A percentile compares a stretch with the other conserved stretches of the same genome.
phyloP scores from a whole-genome alignment of 1,284 basidiomycete genomes.

The Marasmius fiardii region DNA sequence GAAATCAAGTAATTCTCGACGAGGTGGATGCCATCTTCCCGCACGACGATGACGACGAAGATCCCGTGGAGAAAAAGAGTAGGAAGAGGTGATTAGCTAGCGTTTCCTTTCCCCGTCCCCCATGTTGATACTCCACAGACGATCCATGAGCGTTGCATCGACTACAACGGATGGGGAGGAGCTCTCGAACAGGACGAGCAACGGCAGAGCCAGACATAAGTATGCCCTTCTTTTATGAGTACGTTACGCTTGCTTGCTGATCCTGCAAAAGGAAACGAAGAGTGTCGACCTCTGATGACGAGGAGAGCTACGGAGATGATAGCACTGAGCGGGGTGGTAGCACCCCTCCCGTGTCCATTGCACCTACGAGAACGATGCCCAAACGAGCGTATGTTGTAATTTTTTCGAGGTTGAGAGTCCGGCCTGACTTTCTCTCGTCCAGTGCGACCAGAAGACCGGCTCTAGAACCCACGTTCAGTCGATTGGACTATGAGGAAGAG shows the following conservation, averaged over 20 bases:
- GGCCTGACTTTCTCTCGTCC: slow-evolving; percentile 3
- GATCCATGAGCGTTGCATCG: slow-evolving; percentile 43
- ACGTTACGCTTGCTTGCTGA: too few relatives aligned
- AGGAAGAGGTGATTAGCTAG: slow-evolving; percentile 38
- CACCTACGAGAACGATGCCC: slow-evolving; percentile 37
- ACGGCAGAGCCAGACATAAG: slow-evolving; percentile 36
- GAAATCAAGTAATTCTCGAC: slow-evolving; percentile 55
- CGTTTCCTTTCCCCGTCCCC: not conserved
- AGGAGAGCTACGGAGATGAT: slow-evolving; percentile 36
- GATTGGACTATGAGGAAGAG: slow-evolving; percentile 36
- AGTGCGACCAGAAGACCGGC: slow-evolving; percentile 33
- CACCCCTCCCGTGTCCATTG: slow-evolving; percentile 20
- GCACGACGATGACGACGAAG: slow-evolving; percentile 51
- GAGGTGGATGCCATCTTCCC: slow-evolving; percentile 63
- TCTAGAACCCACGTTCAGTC: slow-evolving; percentile 24
- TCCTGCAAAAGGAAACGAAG: slow-evolving; percentile 33
- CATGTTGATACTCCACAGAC: slow-evolving; percentile 27
- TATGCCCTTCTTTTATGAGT: slow-evolving; percentile 19
- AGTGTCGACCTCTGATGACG: slow-evolving; percentile 43
- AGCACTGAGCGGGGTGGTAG: slow-evolving; percentile 30
- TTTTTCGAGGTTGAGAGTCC: not conserved
- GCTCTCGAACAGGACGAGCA: slow-evolving; percentile 20
- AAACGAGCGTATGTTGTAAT: slow-evolving; percentile 46
- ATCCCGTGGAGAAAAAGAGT: slow-evolving; percentile 34
- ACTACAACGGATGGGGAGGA: slow-evolving; percentile 33